These are phyloP conservation scores for Stenogyne calaminthoides DNA, from an alignment of 305 asterid genomes.

Conservation along the genomic window DNA sequence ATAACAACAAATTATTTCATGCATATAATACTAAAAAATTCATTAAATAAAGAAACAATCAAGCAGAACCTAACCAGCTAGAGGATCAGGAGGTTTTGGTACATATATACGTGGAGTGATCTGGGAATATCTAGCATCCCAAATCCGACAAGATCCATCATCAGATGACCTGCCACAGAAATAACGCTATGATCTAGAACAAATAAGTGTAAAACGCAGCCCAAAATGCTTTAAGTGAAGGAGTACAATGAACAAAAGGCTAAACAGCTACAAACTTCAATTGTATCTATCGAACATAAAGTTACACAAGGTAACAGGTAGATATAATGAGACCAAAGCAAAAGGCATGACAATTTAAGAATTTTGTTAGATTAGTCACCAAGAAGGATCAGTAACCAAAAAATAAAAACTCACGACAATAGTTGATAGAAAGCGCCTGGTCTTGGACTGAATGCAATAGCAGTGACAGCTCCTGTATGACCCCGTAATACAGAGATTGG, in stretches of 20 bases:
- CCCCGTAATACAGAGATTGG: constrained; percentile 94
- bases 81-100: constrained; percentile 73
- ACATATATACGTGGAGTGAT: constrained; percentile 66
- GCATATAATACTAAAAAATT: constrained; percentile 26
- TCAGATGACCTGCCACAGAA: constrained; percentile 77
- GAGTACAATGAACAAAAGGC: constrained; percentile 11
- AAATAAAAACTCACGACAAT: constrained; percentile 70
- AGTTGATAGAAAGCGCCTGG: constrained; percentile 82
- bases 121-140: constrained; percentile 97
- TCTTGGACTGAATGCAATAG: constrained; percentile 94
- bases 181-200: constrained; percentile 22
- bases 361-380: background rate
- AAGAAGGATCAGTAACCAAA: constrained; percentile 25
- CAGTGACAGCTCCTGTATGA: constrained; percentile 98
- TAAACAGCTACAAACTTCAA: constrained; percentile 16
- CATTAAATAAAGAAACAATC: constrained; percentile 9
- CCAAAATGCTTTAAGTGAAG: background rate
- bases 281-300: background rate
- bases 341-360: constrained; percentile 10
- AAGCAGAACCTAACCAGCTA: constrained; percentile 58
- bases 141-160: constrained; percentile 96
- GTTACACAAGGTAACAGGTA: background rate
- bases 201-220: background rate
- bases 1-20: constrained; percentile 38
- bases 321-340: constrained; percentile 6